Evolutionary conservation across 2,329 filamentous ascomycete species (phyloP).

Genomic region (Cercospora beticola): DNA sequence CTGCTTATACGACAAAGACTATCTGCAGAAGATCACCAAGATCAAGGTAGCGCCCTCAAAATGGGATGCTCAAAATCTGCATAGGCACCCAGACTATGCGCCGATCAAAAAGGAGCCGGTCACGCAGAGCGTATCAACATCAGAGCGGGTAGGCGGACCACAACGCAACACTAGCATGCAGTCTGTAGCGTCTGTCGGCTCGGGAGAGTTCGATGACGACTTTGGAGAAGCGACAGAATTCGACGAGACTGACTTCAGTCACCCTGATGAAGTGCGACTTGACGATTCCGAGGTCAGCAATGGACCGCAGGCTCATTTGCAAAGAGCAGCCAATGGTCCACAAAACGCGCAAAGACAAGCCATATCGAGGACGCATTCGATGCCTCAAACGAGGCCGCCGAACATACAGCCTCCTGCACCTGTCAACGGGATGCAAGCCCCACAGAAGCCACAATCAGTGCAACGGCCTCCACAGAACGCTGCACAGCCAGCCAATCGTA

Average conservation of each 20-base stretch:
- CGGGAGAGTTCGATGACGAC: constrained; percentile 54
- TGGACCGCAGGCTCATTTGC: constrained; percentile 24
- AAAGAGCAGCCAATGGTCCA: constrained; percentile 20
- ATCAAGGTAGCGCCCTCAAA: constrained; percentile 76
- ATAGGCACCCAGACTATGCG: constrained; percentile 75
- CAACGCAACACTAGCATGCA: constrained; percentile 33
- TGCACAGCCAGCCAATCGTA: constrained; percentile 27
- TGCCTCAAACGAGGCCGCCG: constrained; percentile 35
- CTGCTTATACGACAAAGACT: constrained; percentile 96
- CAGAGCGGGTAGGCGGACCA: constrained; percentile 19
- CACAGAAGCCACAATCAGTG: constrained; percentile 28
- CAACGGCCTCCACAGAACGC: constrained; percentile 26
- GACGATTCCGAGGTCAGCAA: constrained; percentile 35
- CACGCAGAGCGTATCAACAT: constrained; percentile 16
- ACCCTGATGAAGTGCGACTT: constrained; percentile 74
- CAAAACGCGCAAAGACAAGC: constrained; percentile 28
- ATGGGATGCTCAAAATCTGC: constrained; percentile 76
- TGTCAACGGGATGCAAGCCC: constrained; percentile 26
- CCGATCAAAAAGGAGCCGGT: constrained; percentile 57
- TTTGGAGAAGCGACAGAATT: constrained; percentile 53
- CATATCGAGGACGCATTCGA: constrained; percentile 34
- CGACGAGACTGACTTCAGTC: constrained; percentile 59
- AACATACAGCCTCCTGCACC: constrained; percentile 32
- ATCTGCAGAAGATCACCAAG: constrained; percentile 84
- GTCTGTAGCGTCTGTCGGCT: constrained; percentile 35